Percentiles rank a stretch among this genome's conserved stretches.
Evolutionary conservation across 164 flowering plant species (phyloP).

Genomic region (Platanus orientalis): DNA sequence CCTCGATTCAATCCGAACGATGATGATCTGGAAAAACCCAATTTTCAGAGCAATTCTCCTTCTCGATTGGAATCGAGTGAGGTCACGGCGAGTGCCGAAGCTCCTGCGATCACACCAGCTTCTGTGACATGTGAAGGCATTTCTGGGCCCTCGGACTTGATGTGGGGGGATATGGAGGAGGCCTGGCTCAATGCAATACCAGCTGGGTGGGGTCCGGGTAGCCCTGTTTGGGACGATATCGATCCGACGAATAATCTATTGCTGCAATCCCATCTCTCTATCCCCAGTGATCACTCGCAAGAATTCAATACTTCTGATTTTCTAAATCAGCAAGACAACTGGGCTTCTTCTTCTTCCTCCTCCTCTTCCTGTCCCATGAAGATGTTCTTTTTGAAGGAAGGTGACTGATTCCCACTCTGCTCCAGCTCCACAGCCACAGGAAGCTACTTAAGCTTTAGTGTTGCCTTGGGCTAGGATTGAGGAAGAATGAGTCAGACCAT

Average conservation of each 20-base stretch:
- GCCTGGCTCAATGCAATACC: slow-evolving; percentile 76
- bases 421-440: too few species aligned
- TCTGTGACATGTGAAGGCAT: slow-evolving; percentile 15
- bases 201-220: slow-evolving; percentile 80
- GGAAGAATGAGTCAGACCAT: not conserved
- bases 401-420: not conserved
- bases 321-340: slow-evolving; percentile 22
- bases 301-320: slow-evolving; percentile 17
- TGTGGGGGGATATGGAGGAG: slow-evolving; percentile 71
- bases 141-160: slow-evolving; percentile 37
- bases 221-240: slow-evolving; percentile 82
- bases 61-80: slow-evolving; percentile 35
- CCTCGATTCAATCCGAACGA: not conserved
- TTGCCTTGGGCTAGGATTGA: not conserved
- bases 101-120: slow-evolving; percentile 7
- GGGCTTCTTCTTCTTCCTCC: slow-evolving; percentile 16
- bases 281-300: slow-evolving; percentile 21
- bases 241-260: slow-evolving; percentile 43
- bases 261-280: slow-evolving; percentile 31
- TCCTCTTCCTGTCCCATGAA: slow-evolving; percentile 21
- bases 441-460: too few species aligned
- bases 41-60: slow-evolving; percentile 10
- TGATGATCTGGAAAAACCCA: slow-evolving; percentile 4
- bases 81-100: slow-evolving; percentile 23
- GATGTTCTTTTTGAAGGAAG: slow-evolving; percentile 18